Conservation (phyloP, 306 rosid genomes). For the Ormosia semicastrata region DNA sequence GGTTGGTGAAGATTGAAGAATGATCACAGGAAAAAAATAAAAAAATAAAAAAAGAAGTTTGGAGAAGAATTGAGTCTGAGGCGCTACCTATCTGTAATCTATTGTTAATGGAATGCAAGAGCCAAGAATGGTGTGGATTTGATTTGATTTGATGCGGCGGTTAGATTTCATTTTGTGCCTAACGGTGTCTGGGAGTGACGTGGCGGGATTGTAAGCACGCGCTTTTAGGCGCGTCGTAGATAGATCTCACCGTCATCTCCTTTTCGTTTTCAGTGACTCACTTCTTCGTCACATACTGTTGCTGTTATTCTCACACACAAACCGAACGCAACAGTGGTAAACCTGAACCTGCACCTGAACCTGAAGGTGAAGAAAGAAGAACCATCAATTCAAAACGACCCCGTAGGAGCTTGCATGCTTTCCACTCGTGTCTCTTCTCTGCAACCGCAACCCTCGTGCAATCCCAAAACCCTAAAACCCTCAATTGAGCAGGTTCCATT, state of each 20-base stretch:
- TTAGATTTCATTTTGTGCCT: too few relatives aligned
- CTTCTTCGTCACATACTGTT: background rate
- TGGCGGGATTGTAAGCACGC: background rate
- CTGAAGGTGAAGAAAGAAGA: background rate
- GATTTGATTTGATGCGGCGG: background rate
- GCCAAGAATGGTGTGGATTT: too few relatives aligned
- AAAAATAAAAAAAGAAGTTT: too few relatives aligned
- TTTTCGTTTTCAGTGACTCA: background rate
- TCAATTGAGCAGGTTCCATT: constrained; percentile 15
- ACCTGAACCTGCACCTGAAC: background rate
- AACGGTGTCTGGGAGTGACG: background rate
- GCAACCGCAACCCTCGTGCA: constrained; percentile 22
- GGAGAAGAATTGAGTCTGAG: too few relatives aligned
- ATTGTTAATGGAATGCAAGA: too few relatives aligned
- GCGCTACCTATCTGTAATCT: too few relatives aligned
- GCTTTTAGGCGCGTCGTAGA: background rate
- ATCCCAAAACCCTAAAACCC: constrained; percentile 46
- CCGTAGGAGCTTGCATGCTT: constrained; percentile 48
- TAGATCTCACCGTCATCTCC: background rate
- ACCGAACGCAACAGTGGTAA: background rate
- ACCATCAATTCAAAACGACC: constrained; percentile 19
- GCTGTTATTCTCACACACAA: background rate
- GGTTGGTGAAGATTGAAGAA: too few relatives aligned
- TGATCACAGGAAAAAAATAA: too few relatives aligned
- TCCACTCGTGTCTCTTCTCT: background rate